phyloP scores from a whole-genome alignment of 306 rosid genomes.

The Medicago arabica region DNA sequence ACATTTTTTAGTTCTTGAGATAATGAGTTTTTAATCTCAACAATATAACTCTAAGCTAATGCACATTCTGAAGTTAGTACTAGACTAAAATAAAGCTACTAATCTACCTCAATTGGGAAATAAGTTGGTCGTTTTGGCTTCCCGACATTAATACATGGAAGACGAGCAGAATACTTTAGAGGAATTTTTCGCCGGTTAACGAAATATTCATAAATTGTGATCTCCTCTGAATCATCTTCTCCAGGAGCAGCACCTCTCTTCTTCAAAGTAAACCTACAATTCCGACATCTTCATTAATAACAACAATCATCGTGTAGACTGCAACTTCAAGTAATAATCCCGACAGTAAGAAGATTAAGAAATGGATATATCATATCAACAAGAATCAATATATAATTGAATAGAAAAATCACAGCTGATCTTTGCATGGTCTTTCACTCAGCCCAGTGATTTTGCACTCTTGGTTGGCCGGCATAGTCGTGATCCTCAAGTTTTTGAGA shows the following conservation, averaged over 20 bases:
- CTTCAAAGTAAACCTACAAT: conserved; percentile 68
- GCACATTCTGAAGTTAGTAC: not conserved
- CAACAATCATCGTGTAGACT: not conserved
- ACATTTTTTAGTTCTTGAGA: not conserved
- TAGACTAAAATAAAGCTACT: not conserved
- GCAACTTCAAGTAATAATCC: not conserved
- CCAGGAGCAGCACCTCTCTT: conserved; percentile 46
- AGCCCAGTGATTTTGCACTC: conserved; percentile 48
- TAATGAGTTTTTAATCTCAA: not conserved
- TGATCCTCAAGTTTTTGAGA: not conserved
- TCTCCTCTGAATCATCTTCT: conserved; percentile 52
- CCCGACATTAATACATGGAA: conserved; percentile 93
- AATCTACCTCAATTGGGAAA: conserved; percentile 81
- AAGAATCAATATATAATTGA: not conserved
- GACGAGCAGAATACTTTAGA: conserved; percentile 66
- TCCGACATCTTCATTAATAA: not conserved
- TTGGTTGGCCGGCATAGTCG: conserved; percentile 48
- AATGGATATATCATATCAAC: not conserved
- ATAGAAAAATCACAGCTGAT: conserved; percentile 56
- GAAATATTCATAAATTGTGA: conserved; percentile 84
- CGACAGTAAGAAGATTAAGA: not conserved
- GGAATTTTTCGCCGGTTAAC: conserved; percentile 67
- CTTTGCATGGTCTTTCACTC: conserved; percentile 80
- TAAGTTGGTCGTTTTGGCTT: conserved; percentile 90
- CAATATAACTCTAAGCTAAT: not conserved